Conservation (phyloP, 2,329 filamentous ascomycete genomes). For the Ophidiomyces ophidiicola region DNA sequence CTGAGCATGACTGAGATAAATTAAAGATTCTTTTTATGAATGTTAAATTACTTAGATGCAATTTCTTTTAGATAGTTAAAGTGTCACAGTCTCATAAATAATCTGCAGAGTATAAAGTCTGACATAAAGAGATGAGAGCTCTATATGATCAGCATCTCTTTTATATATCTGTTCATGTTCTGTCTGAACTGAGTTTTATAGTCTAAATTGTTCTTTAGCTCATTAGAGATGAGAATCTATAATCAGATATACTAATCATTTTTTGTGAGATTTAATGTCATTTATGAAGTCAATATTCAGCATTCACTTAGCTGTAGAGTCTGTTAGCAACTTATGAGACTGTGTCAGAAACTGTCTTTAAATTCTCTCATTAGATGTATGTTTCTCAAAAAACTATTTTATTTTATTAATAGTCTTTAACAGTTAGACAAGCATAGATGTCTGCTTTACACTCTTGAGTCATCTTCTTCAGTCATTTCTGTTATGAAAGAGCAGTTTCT, state of each 20-base stretch:
- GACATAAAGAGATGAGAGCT: constrained; percentile 29
- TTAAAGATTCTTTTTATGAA: constrained; percentile 9
- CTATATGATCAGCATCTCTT: constrained; percentile 10
- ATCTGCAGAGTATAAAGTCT: constrained; percentile 39
- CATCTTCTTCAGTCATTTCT: constrained; percentile 21
- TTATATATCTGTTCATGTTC: constrained; percentile 19
- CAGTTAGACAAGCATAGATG: constrained; percentile 20
- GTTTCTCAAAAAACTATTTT: constrained; percentile 12
- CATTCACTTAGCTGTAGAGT: constrained; percentile 25
- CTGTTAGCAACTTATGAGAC: constrained; percentile 19
- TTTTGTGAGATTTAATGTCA: constrained; percentile 11
- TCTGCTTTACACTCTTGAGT: constrained; percentile 20
- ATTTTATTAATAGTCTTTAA: constrained; percentile 12
- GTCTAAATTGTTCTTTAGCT: constrained; percentile 33
- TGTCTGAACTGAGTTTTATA: constrained; percentile 31
- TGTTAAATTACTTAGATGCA: constrained; percentile 24
- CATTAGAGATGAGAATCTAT: background rate
- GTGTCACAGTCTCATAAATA: constrained; percentile 36
- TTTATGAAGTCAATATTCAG: constrained; percentile 28
- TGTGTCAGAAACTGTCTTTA: constrained; percentile 16
- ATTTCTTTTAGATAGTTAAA: constrained; percentile 40
- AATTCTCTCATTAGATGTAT: constrained; percentile 4
- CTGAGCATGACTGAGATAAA: constrained; percentile 8
- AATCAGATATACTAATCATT: background rate
- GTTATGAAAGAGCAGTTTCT: constrained; percentile 18